Conservation (phyloP, 345 rosid genomes). For the Eucalyptus cladocalyx region DNA sequence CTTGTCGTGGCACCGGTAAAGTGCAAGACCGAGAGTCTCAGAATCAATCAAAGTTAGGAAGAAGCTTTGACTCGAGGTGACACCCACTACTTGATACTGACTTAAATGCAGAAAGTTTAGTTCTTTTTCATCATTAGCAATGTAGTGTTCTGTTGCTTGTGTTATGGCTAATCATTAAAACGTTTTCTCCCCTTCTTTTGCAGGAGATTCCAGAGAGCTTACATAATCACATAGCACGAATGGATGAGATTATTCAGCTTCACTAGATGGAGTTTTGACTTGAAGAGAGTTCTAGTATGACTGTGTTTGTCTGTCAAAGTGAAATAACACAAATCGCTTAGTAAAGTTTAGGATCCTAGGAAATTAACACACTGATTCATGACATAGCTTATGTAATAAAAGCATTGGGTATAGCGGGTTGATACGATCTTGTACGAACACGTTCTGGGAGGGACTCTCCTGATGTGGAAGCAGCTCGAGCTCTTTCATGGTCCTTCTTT, state of each 20-base stretch:
- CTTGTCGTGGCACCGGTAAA: not conserved
- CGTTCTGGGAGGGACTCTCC: not conserved
- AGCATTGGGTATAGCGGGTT: not conserved
- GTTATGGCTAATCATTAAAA: not conserved
- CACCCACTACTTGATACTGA: not conserved
- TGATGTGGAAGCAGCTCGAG: no score
- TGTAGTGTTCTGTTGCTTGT: not conserved
- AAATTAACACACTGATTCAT: not conserved
- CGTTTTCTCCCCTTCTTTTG: not conserved
- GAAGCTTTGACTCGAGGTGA: not conserved
- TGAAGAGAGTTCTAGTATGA: not conserved
- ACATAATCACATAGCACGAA: not conserved
- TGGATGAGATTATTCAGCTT: not conserved
- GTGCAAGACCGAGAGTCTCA: not conserved
- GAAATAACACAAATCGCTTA: not conserved
- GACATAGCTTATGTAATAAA: not conserved
- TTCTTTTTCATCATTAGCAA: not conserved
- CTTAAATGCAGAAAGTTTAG: not conserved
- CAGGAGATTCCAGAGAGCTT: not conserved
- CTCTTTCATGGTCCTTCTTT: no score
- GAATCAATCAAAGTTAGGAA: not conserved
- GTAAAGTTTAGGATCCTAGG: not conserved
- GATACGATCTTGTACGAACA: not conserved
- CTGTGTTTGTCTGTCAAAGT: not conserved
- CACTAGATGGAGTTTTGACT: not conserved